phyloP scores from a whole-genome alignment of 2,329 filamentous ascomycete genomes.

The Eutypa lata region DNA sequence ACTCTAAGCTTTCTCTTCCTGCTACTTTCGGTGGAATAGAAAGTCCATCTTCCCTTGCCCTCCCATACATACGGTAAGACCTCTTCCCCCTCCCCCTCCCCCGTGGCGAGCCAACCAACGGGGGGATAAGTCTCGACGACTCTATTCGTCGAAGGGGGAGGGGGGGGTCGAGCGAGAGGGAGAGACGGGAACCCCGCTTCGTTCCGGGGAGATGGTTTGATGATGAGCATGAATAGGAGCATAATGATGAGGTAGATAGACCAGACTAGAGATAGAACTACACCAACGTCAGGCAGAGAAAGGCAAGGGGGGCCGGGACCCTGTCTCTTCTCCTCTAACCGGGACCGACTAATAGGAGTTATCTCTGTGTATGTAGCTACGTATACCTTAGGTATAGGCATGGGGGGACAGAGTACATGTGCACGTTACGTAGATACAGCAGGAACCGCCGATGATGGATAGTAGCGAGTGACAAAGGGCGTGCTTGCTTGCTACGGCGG shows the following conservation, averaged over 20 bases:
- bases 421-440: background rate
- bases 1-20: conserved; percentile 15
- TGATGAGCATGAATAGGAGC: conserved; percentile 18
- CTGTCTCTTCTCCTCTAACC: no score
- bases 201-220: conserved; percentile 1
- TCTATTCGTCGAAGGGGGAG: conserved; percentile 25
- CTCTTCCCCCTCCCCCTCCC: no score
- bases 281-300: background rate
- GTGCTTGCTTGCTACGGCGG: background rate
- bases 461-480: background rate
- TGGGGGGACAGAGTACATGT: background rate
- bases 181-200: conserved; percentile 32
- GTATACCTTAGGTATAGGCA: background rate
- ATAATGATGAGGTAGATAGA: conserved; percentile 21
- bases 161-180: no score
- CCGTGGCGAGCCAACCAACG: background rate
- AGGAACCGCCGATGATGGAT: background rate
- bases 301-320: background rate
- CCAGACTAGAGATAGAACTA: background rate
- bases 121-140: conserved; percentile 22
- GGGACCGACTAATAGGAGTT: no score
- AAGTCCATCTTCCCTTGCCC: conserved; percentile 22
- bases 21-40: conserved; percentile 20
- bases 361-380: background rate
- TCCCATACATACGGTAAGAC: no score